Evolutionary conservation across 768 basidiomycete species (phyloP).

Genomic region (Boletellus emodensis): DNA sequence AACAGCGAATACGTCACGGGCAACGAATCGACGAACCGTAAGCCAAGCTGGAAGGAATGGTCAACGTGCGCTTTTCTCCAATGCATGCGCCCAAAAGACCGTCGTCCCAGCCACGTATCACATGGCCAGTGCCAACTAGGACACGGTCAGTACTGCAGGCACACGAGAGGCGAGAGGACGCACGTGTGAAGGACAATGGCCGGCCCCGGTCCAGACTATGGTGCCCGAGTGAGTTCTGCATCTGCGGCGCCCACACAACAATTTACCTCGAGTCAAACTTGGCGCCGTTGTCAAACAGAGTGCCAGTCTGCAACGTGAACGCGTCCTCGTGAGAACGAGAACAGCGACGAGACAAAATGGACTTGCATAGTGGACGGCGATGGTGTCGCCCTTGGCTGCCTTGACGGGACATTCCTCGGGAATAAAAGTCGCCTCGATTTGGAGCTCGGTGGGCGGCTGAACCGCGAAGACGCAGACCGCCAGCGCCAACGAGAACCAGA

Average conservation of each 20-base stretch:
- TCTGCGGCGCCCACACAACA: neutral
- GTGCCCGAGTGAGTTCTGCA: neutral
- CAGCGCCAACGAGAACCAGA: conserved; percentile 44
- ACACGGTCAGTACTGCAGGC: conserved; percentile 1
- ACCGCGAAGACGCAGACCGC: conserved; percentile 45
- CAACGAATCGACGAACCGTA: conserved; percentile 59
- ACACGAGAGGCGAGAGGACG: conserved; percentile 18
- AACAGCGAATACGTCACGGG: neutral
- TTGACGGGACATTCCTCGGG: conserved; percentile 55
- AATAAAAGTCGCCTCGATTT: conserved; percentile 56
- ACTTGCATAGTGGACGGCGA: conserved; percentile 78
- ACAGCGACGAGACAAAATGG: neutral
- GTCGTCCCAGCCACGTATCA: conserved; percentile 83
- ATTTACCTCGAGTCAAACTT: conserved; percentile 88
- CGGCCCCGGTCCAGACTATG: conserved; percentile 63
- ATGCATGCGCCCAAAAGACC: conserved; percentile 84
- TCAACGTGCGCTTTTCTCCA: conserved; percentile 82
- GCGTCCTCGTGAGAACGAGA: neutral
- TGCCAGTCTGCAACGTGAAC: conserved; percentile 53
- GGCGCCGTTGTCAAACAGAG: conserved; percentile 63
- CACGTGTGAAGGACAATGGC: conserved; percentile 78
- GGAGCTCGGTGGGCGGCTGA: conserved; percentile 51
- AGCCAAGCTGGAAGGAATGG: conserved; percentile 74
- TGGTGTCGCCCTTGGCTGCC: conserved; percentile 57
- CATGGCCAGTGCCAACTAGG: conserved; percentile 73